Evolutionary conservation across 164 flowering plant genomes (phyloP).

Genomic region (Platanus orientalis): DNA sequence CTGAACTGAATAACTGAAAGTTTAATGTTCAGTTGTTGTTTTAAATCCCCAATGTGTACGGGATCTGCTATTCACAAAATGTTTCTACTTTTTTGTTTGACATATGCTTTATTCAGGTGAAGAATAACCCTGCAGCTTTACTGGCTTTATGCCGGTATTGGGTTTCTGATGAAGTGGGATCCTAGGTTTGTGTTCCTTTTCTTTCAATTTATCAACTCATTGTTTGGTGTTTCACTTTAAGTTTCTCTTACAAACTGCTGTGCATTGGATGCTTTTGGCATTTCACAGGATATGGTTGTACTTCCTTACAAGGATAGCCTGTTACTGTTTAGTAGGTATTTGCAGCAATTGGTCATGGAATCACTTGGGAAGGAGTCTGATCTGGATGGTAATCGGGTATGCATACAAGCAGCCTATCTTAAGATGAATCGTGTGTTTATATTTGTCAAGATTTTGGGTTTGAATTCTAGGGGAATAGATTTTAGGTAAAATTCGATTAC

Average conservation of each 20-base stretch:
- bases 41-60: background rate
- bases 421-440: background rate
- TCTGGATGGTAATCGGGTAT: conserved; percentile 86
- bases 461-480: background rate
- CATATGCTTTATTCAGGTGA: conserved; percentile 38
- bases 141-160: conserved; percentile 94
- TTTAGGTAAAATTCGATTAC: background rate
- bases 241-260: background rate
- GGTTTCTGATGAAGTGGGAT: conserved; percentile 93
- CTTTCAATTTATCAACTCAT: conserved; percentile 2
- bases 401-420: conserved; percentile 5
- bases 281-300: conserved; percentile 88
- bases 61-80: background rate
- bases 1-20: background rate
- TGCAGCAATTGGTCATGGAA: conserved; percentile 99
- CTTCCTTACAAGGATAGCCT: conserved; percentile 99
- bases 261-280: conserved; percentile 7
- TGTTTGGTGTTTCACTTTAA: background rate
- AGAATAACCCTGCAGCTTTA: conserved; percentile 84
- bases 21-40: conserved; percentile 1
- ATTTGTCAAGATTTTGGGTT: background rate
- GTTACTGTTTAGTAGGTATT: conserved; percentile 86
- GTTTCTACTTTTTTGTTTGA: conserved; percentile 1
- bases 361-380: conserved; percentile 97
- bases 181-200: conserved; percentile 55